Conservation (phyloP, 352 stramenopile genomes). For the Phytophthora boehmeriae region DNA sequence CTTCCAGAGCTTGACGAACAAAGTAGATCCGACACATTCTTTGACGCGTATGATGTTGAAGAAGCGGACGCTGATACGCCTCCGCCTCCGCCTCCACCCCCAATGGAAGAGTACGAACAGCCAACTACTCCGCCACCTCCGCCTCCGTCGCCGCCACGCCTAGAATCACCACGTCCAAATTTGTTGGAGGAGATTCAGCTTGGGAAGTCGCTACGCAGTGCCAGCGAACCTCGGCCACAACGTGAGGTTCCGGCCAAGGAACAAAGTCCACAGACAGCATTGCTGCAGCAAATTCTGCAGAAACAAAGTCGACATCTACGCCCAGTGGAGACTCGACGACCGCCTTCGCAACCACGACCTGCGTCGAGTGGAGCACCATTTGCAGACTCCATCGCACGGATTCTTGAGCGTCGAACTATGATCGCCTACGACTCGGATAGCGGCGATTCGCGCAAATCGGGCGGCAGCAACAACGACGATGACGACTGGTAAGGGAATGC, state of each 20-base stretch:
- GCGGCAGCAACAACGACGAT: slow-evolving; percentile 4
- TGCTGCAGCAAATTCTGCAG: slow-evolving; percentile 62
- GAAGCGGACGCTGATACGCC: slow-evolving; percentile 13
- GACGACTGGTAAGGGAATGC: slow-evolving; percentile 44
- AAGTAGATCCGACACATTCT: slow-evolving; percentile 25
- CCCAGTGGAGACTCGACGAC: slow-evolving; percentile 31
- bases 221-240: not conserved
- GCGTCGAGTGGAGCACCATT: slow-evolving; percentile 35
- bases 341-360: slow-evolving; percentile 4
- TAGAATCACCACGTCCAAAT: slow-evolving; percentile 5
- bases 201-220: slow-evolving; percentile 29
- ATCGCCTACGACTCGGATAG: slow-evolving; percentile 75
- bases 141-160: not conserved
- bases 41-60: slow-evolving; percentile 25
- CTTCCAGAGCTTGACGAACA: slow-evolving; percentile 32
- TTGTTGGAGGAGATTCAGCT: slow-evolving; percentile 45
- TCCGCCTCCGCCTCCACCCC: slow-evolving; percentile 11
- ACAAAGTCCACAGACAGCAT: slow-evolving; percentile 29
- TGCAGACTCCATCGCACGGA: slow-evolving; percentile 63
- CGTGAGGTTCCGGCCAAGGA: slow-evolving; percentile 8
- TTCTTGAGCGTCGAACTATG: slow-evolving; percentile 58
- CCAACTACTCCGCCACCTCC: slow-evolving; percentile 19
- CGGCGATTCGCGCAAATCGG: slow-evolving; percentile 23
- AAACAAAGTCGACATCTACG: slow-evolving; percentile 53
- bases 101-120: slow-evolving; percentile 18